Percentiles rank a stretch among this genome's conserved stretches.
Evolutionary conservation across 2,329 filamentous ascomycete species (phyloP).

Genomic region (Lecanicillium sp.): DNA sequence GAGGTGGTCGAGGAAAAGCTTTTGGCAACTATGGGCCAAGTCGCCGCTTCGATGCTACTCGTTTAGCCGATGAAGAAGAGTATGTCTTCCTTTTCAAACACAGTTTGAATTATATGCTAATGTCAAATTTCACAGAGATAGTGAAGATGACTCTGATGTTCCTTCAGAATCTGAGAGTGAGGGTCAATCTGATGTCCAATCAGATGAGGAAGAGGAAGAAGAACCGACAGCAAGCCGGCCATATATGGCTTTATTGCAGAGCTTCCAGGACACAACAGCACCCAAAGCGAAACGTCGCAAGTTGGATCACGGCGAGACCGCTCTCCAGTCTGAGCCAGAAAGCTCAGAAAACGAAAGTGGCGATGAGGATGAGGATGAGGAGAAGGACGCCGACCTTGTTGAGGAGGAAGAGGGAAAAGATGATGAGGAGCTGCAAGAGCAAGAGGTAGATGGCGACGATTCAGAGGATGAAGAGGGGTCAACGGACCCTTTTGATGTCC

Average conservation of each 20-base stretch:
- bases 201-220: constrained; percentile 37
- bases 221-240: constrained; percentile 37
- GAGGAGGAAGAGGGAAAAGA: constrained; percentile 28
- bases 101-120: background rate
- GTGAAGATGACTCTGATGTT: constrained; percentile 19
- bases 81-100: background rate
- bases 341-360: constrained; percentile 10
- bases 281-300: constrained; percentile 51
- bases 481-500: constrained; percentile 68
- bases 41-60: constrained; percentile 26
- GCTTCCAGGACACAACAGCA: constrained; percentile 36
- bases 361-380: constrained; percentile 23
- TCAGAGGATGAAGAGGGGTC: constrained; percentile 45
- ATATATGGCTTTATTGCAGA: constrained; percentile 52
- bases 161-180: constrained; percentile 25
- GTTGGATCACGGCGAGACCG: constrained; percentile 26
- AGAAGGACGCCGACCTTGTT: constrained; percentile 23
- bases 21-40: constrained; percentile 22
- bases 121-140: background rate
- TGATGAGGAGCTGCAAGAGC: constrained; percentile 35
- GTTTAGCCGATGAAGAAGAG: constrained; percentile 29
- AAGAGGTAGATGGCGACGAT: constrained; percentile 22
- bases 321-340: background rate
- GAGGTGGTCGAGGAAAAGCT: constrained; percentile 20
- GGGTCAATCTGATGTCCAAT: constrained; percentile 27